A percentile compares a stretch with the other conserved stretches of the same genome.
phyloP scores from a whole-genome alignment of 257 asterid genomes.

The Prunella vulgaris region DNA sequence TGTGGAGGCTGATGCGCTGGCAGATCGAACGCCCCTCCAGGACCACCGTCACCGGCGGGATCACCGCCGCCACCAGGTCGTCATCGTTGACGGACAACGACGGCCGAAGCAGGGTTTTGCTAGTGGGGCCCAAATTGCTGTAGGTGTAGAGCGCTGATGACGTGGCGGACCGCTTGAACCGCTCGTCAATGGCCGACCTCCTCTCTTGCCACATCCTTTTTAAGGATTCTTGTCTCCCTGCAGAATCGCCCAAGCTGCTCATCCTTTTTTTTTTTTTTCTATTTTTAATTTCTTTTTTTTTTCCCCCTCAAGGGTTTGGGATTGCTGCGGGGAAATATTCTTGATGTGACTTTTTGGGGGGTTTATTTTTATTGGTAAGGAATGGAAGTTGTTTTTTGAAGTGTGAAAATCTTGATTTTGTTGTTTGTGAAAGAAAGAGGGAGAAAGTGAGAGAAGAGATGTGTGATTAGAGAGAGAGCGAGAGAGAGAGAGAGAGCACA shows the following conservation, averaged over 20 bases:
- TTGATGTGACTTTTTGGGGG: neutral
- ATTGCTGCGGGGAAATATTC: neutral
- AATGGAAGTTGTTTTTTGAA: neutral
- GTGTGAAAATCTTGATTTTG: neutral
- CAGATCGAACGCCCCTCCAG: conserved; percentile 78
- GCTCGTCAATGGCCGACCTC: conserved; percentile 9
- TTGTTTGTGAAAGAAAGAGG: neutral
- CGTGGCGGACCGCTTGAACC: conserved; percentile 5
- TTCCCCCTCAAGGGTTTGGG: too few relatives aligned
- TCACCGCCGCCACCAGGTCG: conserved; percentile 45
- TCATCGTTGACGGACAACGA: conserved; percentile 34
- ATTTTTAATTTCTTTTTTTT: too few relatives aligned
- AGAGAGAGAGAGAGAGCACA: conserved; percentile 40
- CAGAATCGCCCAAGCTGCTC: conserved; percentile 44
- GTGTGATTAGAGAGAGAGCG: conserved; percentile 11
- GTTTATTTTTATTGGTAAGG: too few relatives aligned
- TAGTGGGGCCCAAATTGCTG: conserved; percentile 7
- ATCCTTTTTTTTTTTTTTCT: conserved; percentile 11
- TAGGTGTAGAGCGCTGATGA: conserved; percentile 8
- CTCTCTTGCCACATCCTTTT: conserved; percentile 41
- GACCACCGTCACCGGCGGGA: conserved; percentile 76
- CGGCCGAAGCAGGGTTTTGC: conserved; percentile 2
- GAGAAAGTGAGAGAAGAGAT: neutral
- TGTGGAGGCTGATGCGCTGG: conserved; percentile 72
- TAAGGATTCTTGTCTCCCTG: conserved; percentile 37